Conservation (phyloP, 2,329 filamentous ascomycete genomes). For the Pseudopyrenochaeta lycopersici region DNA sequence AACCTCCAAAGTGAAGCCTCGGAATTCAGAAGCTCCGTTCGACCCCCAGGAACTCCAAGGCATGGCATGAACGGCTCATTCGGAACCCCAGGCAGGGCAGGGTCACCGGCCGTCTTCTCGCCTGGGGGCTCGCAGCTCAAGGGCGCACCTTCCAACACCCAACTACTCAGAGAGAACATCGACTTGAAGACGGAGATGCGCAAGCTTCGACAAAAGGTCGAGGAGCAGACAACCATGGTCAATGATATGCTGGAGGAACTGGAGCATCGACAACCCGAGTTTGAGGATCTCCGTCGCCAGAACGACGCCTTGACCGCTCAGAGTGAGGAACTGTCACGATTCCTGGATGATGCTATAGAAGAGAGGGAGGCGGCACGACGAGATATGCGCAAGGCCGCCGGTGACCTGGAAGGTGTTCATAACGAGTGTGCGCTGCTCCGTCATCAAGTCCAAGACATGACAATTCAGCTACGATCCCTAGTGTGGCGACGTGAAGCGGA, state of each 20-base stretch:
- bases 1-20: constrained; percentile 65
- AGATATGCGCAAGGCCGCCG: constrained; percentile 79
- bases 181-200: constrained; percentile 75
- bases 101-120: constrained; percentile 62
- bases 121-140: constrained; percentile 63
- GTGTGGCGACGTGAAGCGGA: constrained; percentile 85
- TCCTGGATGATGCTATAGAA: constrained; percentile 82
- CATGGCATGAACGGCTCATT: constrained; percentile 61
- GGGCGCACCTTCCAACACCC: constrained; percentile 66
- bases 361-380: constrained; percentile 83
- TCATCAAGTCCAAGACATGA: constrained; percentile 87
- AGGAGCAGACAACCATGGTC: constrained; percentile 77
- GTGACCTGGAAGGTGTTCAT: constrained; percentile 68
- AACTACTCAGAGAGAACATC: constrained; percentile 70
- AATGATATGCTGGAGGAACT: constrained; percentile 87
- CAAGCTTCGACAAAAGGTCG: constrained; percentile 76
- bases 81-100: constrained; percentile 60
- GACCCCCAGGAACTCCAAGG: constrained; percentile 62
- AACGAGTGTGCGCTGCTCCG: constrained; percentile 80
- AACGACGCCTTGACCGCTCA: constrained; percentile 82
- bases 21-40: constrained; percentile 47
- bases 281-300: constrained; percentile 84
- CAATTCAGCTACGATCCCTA: constrained; percentile 88
- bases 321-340: constrained; percentile 77
- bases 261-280: constrained; percentile 85